These are phyloP conservation scores for Prunus mume DNA, from an alignment of 306 rosid species.

Conservation along the genomic window DNA sequence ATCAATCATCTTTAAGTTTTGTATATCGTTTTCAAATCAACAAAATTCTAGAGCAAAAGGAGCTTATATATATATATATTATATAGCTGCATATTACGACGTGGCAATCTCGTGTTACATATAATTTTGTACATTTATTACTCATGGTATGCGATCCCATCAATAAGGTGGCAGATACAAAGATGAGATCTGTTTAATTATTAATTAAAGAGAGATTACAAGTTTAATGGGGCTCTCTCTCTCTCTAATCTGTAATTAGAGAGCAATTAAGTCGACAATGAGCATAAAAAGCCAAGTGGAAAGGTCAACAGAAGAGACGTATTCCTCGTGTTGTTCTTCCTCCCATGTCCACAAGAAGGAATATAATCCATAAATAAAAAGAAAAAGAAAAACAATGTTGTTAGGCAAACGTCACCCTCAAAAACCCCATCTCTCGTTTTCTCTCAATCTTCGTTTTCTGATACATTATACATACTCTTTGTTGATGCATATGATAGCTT, in stretches of 20 bases:
- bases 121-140: too few relatives aligned
- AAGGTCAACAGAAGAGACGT: conserved; percentile 48
- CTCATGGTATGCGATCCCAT: too few relatives aligned
- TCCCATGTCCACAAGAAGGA: conserved; percentile 25
- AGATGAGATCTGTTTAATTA: not conserved
- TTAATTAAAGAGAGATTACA: not conserved
- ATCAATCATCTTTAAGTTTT: too few relatives aligned
- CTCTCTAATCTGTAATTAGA: not conserved
- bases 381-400: not conserved
- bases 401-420: conserved; percentile 64
- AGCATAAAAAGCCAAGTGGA: conserved; percentile 37
- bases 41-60: too few relatives aligned
- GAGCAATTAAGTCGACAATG: conserved; percentile 31
- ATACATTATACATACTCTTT: not conserved
- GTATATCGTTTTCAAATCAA: too few relatives aligned
- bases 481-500: conserved; percentile 28
- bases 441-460: conserved; percentile 10
- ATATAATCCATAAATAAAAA: conserved; percentile 16
- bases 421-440: not conserved
- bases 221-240: not conserved
- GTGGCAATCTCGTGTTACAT: too few relatives aligned
- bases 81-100: too few relatives aligned
- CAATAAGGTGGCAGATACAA: not conserved
- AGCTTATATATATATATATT: too few relatives aligned
- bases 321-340: conserved; percentile 24